phyloP scores from a whole-genome alignment of 805 yeast genomes.

The Hanseniaspora taiwanica region DNA sequence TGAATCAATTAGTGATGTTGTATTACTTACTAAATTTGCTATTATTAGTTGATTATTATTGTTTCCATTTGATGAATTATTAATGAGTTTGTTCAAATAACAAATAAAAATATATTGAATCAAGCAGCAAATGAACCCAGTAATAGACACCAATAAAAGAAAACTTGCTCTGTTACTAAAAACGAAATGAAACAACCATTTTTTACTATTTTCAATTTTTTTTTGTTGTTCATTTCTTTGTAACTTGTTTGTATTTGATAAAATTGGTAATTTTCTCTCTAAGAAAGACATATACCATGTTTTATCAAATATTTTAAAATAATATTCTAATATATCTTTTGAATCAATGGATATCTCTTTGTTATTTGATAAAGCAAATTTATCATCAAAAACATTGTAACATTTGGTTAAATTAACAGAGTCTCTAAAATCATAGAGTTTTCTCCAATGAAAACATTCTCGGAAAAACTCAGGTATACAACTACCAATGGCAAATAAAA shows the following conservation, averaged over 20 bases:
- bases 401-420: conserved; percentile 6
- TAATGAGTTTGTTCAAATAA: conserved; percentile 1
- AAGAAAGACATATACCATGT: too few relatives aligned
- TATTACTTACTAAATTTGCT: conserved; percentile 1
- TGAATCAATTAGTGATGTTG: conserved; percentile 12
- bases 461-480: conserved; percentile 31
- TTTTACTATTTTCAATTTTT: too few relatives aligned
- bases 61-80: not conserved
- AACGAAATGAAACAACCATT: conserved; percentile 31
- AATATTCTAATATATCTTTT: too few relatives aligned
- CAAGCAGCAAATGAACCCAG: conserved; percentile 41
- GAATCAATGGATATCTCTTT: conserved; percentile 12
- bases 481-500: conserved; percentile 29
- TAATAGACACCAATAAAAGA: conserved; percentile 38
- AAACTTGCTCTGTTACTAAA: conserved; percentile 38
- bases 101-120: conserved; percentile 40
- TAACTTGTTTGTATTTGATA: too few relatives aligned
- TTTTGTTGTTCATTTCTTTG: too few relatives aligned
- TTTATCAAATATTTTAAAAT: too few relatives aligned
- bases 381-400: not conserved
- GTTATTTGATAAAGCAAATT: conserved; percentile 7
- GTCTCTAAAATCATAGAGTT: conserved; percentile 25
- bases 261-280: too few relatives aligned
- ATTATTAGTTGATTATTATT: conserved; percentile 6
- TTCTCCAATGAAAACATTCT: conserved; percentile 38